Conservation (phyloP, 257 asterid species). For the Lycium barbarum region DNA sequence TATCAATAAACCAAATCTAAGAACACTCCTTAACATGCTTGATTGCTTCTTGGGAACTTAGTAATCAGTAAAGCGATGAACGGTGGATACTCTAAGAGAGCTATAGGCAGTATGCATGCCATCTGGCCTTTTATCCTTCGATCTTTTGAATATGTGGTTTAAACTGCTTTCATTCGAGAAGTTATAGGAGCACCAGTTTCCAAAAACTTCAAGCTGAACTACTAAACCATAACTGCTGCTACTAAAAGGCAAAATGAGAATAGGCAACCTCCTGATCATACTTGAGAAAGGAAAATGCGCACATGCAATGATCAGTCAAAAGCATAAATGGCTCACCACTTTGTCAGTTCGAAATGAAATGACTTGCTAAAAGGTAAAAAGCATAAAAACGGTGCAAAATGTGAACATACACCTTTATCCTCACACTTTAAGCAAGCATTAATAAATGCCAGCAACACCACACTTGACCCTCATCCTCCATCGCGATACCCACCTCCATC, state of each 20-base stretch:
- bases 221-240: background rate
- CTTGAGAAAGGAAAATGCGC: background rate
- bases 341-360: background rate
- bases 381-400: background rate
- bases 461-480: background rate
- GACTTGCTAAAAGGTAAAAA: background rate
- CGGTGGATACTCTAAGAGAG: background rate
- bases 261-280: background rate
- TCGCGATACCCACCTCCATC: background rate
- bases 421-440: background rate
- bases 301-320: background rate
- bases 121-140: background rate
- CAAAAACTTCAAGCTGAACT: background rate
- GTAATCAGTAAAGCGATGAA: background rate
- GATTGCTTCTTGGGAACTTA: background rate
- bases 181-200: background rate
- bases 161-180: background rate
- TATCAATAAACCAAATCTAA: background rate
- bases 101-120: background rate
- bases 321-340: background rate
- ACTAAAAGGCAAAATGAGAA: background rate
- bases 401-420: background rate
- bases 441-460: background rate
- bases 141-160: background rate
- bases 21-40: background rate